These are phyloP conservation scores for Solanum bulbocastanum DNA, from an alignment of 257 asterid species.

Conservation along the genomic window DNA sequence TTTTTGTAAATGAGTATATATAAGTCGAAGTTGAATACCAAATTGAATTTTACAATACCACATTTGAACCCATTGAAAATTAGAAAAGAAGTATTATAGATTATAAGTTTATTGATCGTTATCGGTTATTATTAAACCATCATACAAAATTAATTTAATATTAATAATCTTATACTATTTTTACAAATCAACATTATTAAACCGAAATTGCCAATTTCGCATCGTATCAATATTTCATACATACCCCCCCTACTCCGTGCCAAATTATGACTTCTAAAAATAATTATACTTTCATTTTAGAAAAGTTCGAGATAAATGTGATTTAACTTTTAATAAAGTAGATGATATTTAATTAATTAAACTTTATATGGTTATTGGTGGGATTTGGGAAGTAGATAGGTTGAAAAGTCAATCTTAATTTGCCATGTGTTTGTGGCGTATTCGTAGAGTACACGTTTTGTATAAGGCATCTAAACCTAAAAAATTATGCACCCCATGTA, in stretches of 20 bases:
- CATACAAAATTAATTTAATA: too few species aligned
- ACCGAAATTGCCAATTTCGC: too few species aligned
- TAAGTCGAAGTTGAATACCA: background rate
- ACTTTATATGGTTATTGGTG: background rate
- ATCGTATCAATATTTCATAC: background rate
- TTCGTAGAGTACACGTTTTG: constrained; percentile 1
- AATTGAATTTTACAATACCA: too few species aligned
- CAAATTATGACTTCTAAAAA: background rate
- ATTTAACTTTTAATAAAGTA: too few species aligned
- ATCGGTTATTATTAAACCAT: too few species aligned
- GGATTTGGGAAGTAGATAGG: background rate
- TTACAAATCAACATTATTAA: background rate
- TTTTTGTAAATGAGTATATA: too few species aligned
- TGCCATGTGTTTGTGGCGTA: background rate
- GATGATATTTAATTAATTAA: background rate
- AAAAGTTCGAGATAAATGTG: background rate
- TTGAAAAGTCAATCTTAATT: background rate
- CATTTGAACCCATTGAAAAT: too few species aligned
- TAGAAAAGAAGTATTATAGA: too few species aligned
- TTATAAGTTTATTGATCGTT: too few species aligned
- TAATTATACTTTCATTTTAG: background rate
- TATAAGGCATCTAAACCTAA: background rate
- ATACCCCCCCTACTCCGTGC: background rate
- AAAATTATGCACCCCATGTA: background rate
- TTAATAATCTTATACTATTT: too few species aligned